Evolutionary conservation across 2,329 filamentous ascomycete genomes (phyloP).

Genomic region (Aspergillus terreus): DNA sequence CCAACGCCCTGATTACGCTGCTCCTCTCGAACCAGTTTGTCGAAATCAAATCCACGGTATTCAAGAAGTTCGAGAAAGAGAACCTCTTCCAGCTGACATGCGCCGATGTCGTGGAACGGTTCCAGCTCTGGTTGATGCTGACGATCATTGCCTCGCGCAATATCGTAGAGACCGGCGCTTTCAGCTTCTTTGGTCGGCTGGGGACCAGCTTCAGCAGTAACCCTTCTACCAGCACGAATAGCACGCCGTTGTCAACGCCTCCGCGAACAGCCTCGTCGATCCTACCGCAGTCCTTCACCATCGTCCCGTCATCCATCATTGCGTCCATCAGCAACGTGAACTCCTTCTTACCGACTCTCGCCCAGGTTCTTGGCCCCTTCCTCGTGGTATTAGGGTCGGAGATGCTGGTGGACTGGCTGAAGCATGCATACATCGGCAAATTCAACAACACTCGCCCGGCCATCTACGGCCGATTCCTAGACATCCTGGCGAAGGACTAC

Average conservation of each 20-base stretch:
- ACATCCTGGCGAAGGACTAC: constrained; percentile 95
- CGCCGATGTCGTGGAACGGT: constrained; percentile 93
- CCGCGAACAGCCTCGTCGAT: constrained; percentile 62
- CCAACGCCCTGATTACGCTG: constrained; percentile 87
- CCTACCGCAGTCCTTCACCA: constrained; percentile 83
- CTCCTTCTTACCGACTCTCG: constrained; percentile 46
- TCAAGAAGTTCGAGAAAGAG: constrained; percentile 98
- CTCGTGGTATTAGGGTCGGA: constrained; percentile 91
- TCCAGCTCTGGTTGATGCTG: constrained; percentile 96
- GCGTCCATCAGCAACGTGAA: constrained; percentile 41
- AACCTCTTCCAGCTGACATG: constrained; percentile 96
- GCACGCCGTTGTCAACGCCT: constrained; percentile 56
- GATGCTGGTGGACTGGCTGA: constrained; percentile 94
- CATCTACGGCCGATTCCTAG: constrained; percentile 84
- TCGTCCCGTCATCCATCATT: constrained; percentile 58
- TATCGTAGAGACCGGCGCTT: constrained; percentile 87
- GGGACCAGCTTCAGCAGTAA: constrained; percentile 29
- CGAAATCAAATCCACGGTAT: constrained; percentile 96
- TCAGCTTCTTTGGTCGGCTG: constrained; percentile 53
- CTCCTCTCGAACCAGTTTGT: constrained; percentile 97
- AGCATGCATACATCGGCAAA: constrained; percentile 96
- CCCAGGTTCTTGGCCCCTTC: constrained; percentile 88
- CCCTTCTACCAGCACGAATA: constrained; percentile 34
- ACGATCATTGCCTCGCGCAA: constrained; percentile 95
- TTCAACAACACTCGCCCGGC: constrained; percentile 95